Evolutionary conservation across 169 alveolate genomes (phyloP).

Genomic region (Plasmodium yoelii): DNA sequence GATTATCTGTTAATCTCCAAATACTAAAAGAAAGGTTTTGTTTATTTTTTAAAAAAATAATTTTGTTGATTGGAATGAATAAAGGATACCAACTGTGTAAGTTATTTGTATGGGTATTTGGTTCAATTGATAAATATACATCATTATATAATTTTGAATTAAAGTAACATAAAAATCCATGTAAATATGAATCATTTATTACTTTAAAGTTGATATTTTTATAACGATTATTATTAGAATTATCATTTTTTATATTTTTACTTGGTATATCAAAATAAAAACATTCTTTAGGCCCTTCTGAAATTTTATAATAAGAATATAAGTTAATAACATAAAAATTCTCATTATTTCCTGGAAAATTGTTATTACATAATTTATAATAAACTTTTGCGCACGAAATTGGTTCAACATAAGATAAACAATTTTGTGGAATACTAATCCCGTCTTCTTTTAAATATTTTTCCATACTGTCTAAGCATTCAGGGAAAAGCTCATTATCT

Average conservation of each 20-base stretch:
- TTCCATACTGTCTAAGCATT: conserved; percentile 85
- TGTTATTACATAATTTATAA: conserved; percentile 77
- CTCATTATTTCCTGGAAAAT: conserved; percentile 73
- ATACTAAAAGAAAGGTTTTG: conserved; percentile 80
- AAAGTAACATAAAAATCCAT: conserved; percentile 86
- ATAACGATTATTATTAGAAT: conserved; percentile 80
- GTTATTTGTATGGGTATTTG: conserved; percentile 74
- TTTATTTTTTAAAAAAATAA: conserved; percentile 74
- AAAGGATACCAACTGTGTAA: conserved; percentile 86
- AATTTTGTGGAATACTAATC: conserved; percentile 82
- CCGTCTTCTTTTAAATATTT: conserved; percentile 72
- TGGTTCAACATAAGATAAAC: conserved; percentile 82
- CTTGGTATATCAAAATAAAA: conserved; percentile 29
- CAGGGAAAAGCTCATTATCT: conserved; percentile 87
- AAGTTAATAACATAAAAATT: conserved; percentile 67
- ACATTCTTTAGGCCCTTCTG: conserved; percentile 76
- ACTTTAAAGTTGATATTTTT: conserved; percentile 74
- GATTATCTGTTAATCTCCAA: conserved; percentile 83
- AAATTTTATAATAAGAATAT: conserved; percentile 76
- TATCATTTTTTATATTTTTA: conserved; percentile 8
- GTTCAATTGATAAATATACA: conserved; percentile 80
- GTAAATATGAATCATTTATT: conserved; percentile 77
- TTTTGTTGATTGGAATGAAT: conserved; percentile 81
- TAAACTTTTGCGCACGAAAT: conserved; percentile 82
- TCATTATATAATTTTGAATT: conserved; percentile 79